Percentiles rank a stretch among this genome's conserved stretches.
These are phyloP conservation scores for Wakefieldia striispora DNA, from an alignment of 768 basidiomycete genomes.

Conservation along the genomic window DNA sequence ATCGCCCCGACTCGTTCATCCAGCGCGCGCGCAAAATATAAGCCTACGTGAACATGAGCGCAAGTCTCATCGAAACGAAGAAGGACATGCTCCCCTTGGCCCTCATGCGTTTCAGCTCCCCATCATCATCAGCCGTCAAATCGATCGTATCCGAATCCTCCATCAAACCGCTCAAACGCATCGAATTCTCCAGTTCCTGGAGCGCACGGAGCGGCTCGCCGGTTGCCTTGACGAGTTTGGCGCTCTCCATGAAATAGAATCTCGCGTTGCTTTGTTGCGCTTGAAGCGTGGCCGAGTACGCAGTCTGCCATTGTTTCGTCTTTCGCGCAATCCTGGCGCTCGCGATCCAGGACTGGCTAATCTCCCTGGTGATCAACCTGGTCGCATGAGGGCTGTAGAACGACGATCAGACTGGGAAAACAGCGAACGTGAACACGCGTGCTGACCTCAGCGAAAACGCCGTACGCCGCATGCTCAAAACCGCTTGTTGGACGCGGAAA, in stretches of 20 bases:
- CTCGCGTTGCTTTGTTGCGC: conserved; percentile 69
- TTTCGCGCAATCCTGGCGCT: conserved; percentile 97
- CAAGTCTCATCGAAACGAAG: background rate
- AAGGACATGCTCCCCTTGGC: conserved; percentile 57
- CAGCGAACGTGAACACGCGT: conserved; percentile 12
- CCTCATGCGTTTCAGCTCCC: conserved; percentile 50
- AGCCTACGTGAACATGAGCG: conserved; percentile 44
- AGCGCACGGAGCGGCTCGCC: conserved; percentile 85
- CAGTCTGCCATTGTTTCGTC: conserved; percentile 92
- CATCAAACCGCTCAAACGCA: conserved; percentile 49
- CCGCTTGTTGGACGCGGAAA: conserved; percentile 83
- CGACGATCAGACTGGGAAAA: conserved; percentile 9
- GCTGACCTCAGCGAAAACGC: conserved; percentile 73
- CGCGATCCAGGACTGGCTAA: conserved; percentile 84
- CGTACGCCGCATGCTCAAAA: conserved; percentile 85
- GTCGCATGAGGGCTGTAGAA: conserved; percentile 23
- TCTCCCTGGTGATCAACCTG: conserved; percentile 49
- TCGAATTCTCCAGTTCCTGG: conserved; percentile 79
- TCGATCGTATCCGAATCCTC: conserved; percentile 51
- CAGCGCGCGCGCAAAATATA: conserved; percentile 83
- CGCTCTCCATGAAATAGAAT: conserved; percentile 86
- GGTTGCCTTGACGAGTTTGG: conserved; percentile 76
- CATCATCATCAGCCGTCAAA: conserved; percentile 50
- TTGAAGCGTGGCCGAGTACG: conserved; percentile 93
- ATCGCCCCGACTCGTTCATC: conserved; percentile 89